These are phyloP conservation scores for Corynascus novoguineensis DNA, from an alignment of 495 filamentous ascomycete genomes.

Conservation along the genomic window DNA sequence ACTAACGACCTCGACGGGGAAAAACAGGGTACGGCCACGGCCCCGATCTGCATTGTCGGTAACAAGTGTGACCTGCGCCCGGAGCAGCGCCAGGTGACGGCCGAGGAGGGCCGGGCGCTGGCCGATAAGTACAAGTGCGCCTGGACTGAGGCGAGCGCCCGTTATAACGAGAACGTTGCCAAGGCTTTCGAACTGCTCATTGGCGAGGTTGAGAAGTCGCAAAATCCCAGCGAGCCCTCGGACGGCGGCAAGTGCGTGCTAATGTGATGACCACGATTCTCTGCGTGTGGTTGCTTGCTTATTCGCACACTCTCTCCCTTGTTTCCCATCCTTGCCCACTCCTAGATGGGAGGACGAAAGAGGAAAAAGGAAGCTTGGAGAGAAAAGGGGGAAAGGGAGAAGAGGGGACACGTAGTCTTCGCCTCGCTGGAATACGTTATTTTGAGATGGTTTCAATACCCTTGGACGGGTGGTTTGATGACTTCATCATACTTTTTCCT, in stretches of 20 bases:
- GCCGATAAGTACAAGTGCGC: slow-evolving; percentile 83
- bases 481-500: neutral
- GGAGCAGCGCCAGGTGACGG: slow-evolving; percentile 85
- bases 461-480: neutral
- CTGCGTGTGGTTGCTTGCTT: neutral
- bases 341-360: neutral
- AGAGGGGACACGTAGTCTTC: no score
- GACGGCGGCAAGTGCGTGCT: slow-evolving; percentile 72
- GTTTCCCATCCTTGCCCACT: neutral
- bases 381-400: no score
- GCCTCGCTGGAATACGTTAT: neutral
- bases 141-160: slow-evolving; percentile 90
- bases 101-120: slow-evolving; percentile 74
- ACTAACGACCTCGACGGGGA: neutral
- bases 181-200: slow-evolving; percentile 95
- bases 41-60: slow-evolving; percentile 89
- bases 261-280: slow-evolving; percentile 69
- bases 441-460: neutral
- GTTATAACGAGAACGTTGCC: slow-evolving; percentile 86
- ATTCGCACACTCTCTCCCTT: neutral
- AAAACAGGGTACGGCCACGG: slow-evolving; percentile 77
- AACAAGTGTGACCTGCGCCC: slow-evolving; percentile 94
- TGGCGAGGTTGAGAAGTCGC: slow-evolving; percentile 86
- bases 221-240: slow-evolving; percentile 80
- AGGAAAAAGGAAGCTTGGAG: no score